These are phyloP conservation scores for Auxenochlorella protothecoides DNA, from an alignment of 139 green algal species.

Conservation along the genomic window DNA sequence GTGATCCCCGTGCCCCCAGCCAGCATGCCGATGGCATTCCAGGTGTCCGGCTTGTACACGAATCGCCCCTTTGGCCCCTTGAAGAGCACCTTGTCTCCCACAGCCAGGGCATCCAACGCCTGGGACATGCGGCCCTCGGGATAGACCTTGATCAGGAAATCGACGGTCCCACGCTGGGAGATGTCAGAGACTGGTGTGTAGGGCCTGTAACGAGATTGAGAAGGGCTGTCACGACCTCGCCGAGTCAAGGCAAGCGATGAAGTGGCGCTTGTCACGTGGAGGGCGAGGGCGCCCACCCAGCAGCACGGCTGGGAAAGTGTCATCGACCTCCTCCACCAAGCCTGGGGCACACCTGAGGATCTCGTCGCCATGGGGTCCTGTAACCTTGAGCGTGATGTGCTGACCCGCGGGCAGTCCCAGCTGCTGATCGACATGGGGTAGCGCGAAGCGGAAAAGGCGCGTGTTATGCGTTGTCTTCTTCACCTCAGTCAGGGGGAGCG, in stretches of 20 bases:
- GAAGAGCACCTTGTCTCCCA: constrained; percentile 72
- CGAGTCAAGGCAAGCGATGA: too few relatives aligned
- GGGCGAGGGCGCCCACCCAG: too few relatives aligned
- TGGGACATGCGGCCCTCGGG: constrained; percentile 80
- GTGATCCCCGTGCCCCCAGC: constrained; percentile 91
- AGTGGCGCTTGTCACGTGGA: too few relatives aligned
- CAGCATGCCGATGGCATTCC: constrained; percentile 76
- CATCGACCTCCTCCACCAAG: not conserved
- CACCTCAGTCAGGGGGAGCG: constrained; percentile 10
- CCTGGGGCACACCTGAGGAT: constrained; percentile 31
- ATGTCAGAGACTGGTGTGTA: constrained; percentile 72
- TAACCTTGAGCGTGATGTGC: constrained; percentile 65
- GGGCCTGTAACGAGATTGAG: constrained; percentile 10
- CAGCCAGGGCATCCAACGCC: constrained; percentile 54
- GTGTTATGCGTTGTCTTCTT: constrained; percentile 4
- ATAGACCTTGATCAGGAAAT: constrained; percentile 90
- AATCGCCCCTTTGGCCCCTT: constrained; percentile 82
- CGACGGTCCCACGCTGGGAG: constrained; percentile 44
- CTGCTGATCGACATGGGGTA: constrained; percentile 46
- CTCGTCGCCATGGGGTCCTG: constrained; percentile 40
- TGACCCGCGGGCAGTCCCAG: constrained; percentile 75
- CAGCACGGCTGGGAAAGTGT: not conserved
- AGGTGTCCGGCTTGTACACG: constrained; percentile 57
- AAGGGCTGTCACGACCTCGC: not conserved
- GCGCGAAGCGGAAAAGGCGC: constrained; percentile 38